Conservation (phyloP, 139 green algal genomes). For the Zygnema cylindricum region DNA sequence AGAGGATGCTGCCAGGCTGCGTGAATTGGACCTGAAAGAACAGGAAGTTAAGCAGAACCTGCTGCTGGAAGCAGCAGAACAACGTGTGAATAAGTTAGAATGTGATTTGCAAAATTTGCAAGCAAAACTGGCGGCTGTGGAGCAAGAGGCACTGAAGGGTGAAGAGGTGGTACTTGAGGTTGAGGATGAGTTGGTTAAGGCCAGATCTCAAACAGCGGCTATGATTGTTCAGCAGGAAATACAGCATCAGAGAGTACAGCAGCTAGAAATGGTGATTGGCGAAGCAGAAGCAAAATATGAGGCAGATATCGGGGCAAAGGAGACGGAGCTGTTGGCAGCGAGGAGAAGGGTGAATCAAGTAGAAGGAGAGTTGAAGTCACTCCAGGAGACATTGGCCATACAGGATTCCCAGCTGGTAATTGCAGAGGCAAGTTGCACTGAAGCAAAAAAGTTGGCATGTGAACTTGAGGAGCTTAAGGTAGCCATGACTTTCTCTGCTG, state of each 20-base stretch:
- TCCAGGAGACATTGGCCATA: neutral
- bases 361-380: neutral
- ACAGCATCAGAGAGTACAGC: neutral
- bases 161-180: neutral
- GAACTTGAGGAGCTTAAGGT: neutral
- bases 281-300: neutral
- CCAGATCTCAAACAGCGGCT: neutral
- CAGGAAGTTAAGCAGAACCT: too few relatives aligned
- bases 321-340: neutral
- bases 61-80: too few relatives aligned
- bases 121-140: neutral
- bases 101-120: too few relatives aligned
- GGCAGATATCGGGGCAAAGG: neutral
- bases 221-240: neutral
- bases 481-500: neutral
- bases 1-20: too few relatives aligned
- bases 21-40: too few relatives aligned
- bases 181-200: neutral
- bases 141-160: neutral
- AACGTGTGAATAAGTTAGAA: neutral
- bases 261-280: neutral
- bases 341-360: neutral
- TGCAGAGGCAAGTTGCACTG: neutral
- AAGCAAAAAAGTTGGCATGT: neutral
- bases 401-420: neutral